A percentile compares a stretch with the other conserved stretches of the same genome.
These are phyloP conservation scores for Colletotrichum abscissum DNA, from an alignment of 2,329 filamentous ascomycete genomes.

Conservation along the genomic window DNA sequence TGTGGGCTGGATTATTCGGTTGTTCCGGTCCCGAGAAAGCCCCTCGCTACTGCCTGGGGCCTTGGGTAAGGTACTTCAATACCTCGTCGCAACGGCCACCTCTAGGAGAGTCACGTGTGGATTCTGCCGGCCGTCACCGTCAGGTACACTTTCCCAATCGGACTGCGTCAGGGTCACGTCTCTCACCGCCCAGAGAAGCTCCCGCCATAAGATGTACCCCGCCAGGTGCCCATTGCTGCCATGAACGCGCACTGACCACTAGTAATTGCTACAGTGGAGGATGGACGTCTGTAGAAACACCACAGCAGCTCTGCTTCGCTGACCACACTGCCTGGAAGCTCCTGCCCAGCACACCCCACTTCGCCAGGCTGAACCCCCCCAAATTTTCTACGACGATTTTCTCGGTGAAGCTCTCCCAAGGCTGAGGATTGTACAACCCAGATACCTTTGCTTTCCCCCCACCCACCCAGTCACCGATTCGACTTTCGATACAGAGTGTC, in stretches of 20 bases:
- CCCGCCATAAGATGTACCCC: neutral
- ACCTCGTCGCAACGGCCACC: neutral
- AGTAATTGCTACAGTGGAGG: constrained; percentile 20
- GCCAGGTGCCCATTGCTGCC: neutral
- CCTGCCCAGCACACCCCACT: constrained; percentile 30
- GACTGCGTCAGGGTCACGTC: neutral
- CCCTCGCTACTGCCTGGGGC: constrained; percentile 13
- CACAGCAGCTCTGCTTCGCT: constrained; percentile 17
- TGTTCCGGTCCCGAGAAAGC: constrained; percentile 27
- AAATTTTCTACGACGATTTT: constrained; percentile 36
- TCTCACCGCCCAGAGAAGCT: constrained; percentile 15
- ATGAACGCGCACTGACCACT: constrained; percentile 10
- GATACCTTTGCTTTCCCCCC: constrained; percentile 22
- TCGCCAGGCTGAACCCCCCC: constrained; percentile 35
- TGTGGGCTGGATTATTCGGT: constrained; percentile 29
- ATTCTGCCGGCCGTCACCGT: neutral
- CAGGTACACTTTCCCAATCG: neutral
- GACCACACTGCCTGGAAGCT: constrained; percentile 29
- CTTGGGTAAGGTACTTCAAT: too few relatives aligned
- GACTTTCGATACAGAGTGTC: constrained; percentile 24
- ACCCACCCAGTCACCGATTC: constrained; percentile 22
- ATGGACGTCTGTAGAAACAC: constrained; percentile 32
- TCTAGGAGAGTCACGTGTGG: neutral
- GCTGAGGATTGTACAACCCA: constrained; percentile 32
- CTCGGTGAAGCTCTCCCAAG: constrained; percentile 32